Conservation (phyloP, 2,329 filamentous ascomycete species). For the Lecanosticta acicola region DNA sequence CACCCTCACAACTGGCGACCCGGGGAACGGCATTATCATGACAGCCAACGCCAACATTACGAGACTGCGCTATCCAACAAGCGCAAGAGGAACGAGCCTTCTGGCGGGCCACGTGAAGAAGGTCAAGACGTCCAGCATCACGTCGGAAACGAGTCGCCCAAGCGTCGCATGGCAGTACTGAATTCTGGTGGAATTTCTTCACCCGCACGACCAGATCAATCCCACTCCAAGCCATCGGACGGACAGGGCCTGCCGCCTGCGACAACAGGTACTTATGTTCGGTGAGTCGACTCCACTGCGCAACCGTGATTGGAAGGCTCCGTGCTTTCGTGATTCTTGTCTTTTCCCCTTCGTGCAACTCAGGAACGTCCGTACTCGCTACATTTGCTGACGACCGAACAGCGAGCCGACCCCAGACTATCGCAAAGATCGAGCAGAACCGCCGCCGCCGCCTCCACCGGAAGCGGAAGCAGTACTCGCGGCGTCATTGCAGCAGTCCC, state of each 20-base stretch:
- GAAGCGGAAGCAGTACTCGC: slow-evolving; percentile 40
- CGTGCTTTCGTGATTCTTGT: too few relatives aligned
- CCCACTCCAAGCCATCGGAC: background rate
- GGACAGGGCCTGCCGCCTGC: background rate
- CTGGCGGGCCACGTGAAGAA: slow-evolving; percentile 6
- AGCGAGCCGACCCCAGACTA: slow-evolving; percentile 17
- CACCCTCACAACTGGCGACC: slow-evolving; percentile 21
- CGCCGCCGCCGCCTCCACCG: slow-evolving; percentile 20
- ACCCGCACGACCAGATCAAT: background rate
- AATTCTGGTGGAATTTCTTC: slow-evolving; percentile 13
- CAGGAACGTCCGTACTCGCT: too few relatives aligned
- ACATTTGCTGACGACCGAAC: background rate
- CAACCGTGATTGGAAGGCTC: too few relatives aligned
- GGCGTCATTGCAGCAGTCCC: slow-evolving; percentile 45
- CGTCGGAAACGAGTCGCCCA: slow-evolving; percentile 14
- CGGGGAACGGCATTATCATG: slow-evolving; percentile 7
- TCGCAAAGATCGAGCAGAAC: slow-evolving; percentile 6
- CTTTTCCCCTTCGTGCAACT: too few relatives aligned
- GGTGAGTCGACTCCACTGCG: slow-evolving; percentile 2
- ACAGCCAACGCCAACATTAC: background rate
- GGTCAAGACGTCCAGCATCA: slow-evolving; percentile 1
- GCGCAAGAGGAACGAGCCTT: slow-evolving; percentile 23
- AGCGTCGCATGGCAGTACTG: slow-evolving; percentile 18
- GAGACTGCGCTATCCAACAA: slow-evolving; percentile 13
- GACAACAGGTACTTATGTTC: slow-evolving; percentile 2